Evolutionary conservation across 2,329 filamentous ascomycete genomes (phyloP), one percentile per base, ranked within the genome.

Genomic region (Neobulgaria alba): DNA sequence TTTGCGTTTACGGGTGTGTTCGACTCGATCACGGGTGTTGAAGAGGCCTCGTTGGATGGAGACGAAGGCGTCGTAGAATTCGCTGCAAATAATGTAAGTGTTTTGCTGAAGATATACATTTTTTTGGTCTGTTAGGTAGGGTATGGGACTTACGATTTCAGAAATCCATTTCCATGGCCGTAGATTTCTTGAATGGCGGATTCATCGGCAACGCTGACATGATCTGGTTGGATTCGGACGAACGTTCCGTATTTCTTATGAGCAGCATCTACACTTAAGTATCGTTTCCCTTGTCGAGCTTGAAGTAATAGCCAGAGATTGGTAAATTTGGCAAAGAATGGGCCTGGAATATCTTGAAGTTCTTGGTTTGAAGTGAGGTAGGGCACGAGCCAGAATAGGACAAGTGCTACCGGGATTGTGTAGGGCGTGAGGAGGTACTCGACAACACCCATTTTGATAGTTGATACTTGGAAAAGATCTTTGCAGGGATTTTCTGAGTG

Each of bases 1-100:
- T 72, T 94, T 95, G 55, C 88, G 77, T 72, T 95, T 95, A 48
- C 88, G 79, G 0, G 82, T 81, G 61, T 95, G 88, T 57, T 95
- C 85, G 0, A 69, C 69, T 36, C 89, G 75, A 63, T 89, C 78
- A 21, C 89, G 73, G 0, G 88, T 94, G 63, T 93, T 95, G 76
- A 95, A 95, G 10, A 95, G 71, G 15, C 87, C 87, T 10, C 85
- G 77, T 37, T 75, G 76, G 56, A 94, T 93, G 10, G 84, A 89
- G 40, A 95, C 87, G 54, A 95, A 95, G 36, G 85, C 84, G 56
- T 94, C 86, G 55, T 95, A 95, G 65, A 89, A 95, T 18, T 50
- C 43, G 7, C 48, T 50, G 15, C n/a, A 17, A 10, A 14, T 23
- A 26, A 10, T 36, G 12, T n/a, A n/a, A n/a, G n/a, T n/a, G n/a